Evolutionary conservation across 805 yeast species (phyloP).

Genomic region (Myxozyma vanderwaltii): DNA sequence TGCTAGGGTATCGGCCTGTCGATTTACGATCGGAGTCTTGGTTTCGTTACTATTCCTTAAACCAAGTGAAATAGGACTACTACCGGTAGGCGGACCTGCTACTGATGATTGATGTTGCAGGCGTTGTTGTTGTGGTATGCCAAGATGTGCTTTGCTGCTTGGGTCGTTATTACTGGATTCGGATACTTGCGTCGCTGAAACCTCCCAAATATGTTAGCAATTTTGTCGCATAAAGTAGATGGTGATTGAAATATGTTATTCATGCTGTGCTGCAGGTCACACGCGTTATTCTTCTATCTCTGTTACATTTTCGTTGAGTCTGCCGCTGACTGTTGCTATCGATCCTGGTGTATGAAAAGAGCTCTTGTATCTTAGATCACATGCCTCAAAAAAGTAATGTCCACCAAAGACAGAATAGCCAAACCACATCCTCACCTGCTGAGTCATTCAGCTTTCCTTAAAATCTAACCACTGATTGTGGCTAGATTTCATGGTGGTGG

Average conservation of each 20-base stretch:
- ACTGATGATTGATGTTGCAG: constrained; percentile 2
- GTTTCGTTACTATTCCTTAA: constrained; percentile 20
- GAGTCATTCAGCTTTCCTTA: neutral
- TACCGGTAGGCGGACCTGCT: constrained; percentile 7
- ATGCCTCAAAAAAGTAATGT: neutral
- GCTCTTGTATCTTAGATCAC: constrained; percentile 8
- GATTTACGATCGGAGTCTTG: constrained; percentile 32
- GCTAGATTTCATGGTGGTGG: neutral
- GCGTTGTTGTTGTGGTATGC: constrained; percentile 1
- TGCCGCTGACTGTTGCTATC: constrained; percentile 23
- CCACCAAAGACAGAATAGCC: neutral
- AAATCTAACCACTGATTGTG: neutral
- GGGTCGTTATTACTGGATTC: neutral
- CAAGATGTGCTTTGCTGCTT: neutral
- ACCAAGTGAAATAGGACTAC: constrained; percentile 28
- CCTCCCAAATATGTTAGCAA: constrained; percentile 4
- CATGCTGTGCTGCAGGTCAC: neutral
- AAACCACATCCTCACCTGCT: constrained; percentile 2
- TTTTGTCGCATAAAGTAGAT: neutral
- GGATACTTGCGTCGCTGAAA: constrained; percentile 6
- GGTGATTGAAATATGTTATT: neutral
- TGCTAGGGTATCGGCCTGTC: constrained; percentile 32
- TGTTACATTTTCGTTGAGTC: constrained; percentile 4
- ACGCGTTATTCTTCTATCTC: neutral
- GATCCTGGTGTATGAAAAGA: constrained; percentile 20